Evolutionary conservation across 345 rosid species (phyloP).

Genomic region (Odontarrhena argentea): DNA sequence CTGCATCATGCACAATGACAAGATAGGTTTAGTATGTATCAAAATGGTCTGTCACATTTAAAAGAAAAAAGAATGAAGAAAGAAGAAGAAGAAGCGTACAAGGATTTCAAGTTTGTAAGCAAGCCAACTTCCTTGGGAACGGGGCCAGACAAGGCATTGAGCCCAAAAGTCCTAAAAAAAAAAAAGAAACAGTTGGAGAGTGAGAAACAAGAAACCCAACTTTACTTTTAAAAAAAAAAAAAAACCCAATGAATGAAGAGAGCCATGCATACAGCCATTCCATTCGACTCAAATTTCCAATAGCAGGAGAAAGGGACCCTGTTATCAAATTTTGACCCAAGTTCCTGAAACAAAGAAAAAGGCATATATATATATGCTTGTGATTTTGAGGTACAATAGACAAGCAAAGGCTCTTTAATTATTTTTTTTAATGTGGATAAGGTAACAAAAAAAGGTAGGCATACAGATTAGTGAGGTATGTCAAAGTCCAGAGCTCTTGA

Average conservation of each 20-base stretch:
- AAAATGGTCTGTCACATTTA: too few relatives aligned
- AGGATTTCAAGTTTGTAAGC: constrained; percentile 49
- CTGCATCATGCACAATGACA: constrained; percentile 35
- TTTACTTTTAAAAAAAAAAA: background rate
- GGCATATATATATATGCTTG: too few relatives aligned
- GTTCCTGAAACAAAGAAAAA: constrained; percentile 32
- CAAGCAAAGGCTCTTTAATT: too few relatives aligned
- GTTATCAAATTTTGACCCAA: constrained; percentile 38
- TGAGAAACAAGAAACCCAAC: background rate
- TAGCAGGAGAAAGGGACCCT: constrained; percentile 39
- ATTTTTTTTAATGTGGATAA: too few relatives aligned
- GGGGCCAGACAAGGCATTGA: constrained; percentile 64
- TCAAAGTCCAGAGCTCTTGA: constrained; percentile 41
- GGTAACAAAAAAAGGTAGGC: background rate
- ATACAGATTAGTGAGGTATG: constrained; percentile 41
- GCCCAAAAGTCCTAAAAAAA: constrained; percentile 50
- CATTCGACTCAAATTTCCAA: constrained; percentile 45
- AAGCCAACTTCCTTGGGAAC: constrained; percentile 68
- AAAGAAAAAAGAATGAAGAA: background rate
- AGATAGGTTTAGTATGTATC: too few relatives aligned
- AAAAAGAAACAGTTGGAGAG: background rate
- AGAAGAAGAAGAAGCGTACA: constrained; percentile 48
- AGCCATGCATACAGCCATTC: constrained; percentile 57
- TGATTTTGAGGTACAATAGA: background rate
- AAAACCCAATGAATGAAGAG: background rate